Conservation (phyloP, 345 rosid species). For the Rhodomyrtus tomentosa region DNA sequence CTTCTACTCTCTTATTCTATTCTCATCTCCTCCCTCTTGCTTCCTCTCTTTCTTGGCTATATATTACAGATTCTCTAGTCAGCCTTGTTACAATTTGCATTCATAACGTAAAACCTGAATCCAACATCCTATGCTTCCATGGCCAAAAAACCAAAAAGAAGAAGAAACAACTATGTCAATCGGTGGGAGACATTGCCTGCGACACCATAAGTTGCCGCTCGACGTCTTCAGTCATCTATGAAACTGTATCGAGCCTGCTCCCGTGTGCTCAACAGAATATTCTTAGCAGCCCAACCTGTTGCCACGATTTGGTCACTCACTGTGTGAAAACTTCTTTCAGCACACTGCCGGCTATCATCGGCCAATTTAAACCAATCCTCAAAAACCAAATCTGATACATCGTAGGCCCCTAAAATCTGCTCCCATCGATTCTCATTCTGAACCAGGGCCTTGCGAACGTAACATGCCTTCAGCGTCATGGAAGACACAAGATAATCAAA, state of each 20-base stretch:
- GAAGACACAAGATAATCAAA: not conserved
- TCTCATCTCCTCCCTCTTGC: too few species aligned
- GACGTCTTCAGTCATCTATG: slow-evolving; percentile 30
- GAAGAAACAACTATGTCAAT: not conserved
- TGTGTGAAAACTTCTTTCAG: slow-evolving; percentile 4
- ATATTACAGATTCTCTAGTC: too few species aligned
- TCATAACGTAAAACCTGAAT: not conserved
- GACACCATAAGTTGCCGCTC: not conserved
- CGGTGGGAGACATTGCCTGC: not conserved
- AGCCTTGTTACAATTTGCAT: not conserved
- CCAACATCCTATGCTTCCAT: not conserved
- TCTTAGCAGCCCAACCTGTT: slow-evolving; percentile 60
- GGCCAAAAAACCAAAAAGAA: not conserved
- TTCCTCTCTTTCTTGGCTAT: too few species aligned
- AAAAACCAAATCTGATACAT: slow-evolving; percentile 2
- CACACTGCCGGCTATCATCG: slow-evolving; percentile 26
- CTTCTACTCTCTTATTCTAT: too few species aligned
- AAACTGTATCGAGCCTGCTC: slow-evolving; percentile 60
- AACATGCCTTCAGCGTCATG: slow-evolving; percentile 29
- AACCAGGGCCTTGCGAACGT: slow-evolving; percentile 28
- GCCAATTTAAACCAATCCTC: slow-evolving; percentile 35
- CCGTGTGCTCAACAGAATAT: slow-evolving; percentile 41
- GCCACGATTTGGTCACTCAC: slow-evolving; percentile 40
- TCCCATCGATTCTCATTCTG: slow-evolving; percentile 17
- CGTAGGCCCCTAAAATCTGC: slow-evolving; percentile 1